Percentiles rank a stretch among this genome's conserved stretches.
Conservation (phyloP, 495 filamentous ascomycete genomes). For the Lophiotrema nucula region DNA sequence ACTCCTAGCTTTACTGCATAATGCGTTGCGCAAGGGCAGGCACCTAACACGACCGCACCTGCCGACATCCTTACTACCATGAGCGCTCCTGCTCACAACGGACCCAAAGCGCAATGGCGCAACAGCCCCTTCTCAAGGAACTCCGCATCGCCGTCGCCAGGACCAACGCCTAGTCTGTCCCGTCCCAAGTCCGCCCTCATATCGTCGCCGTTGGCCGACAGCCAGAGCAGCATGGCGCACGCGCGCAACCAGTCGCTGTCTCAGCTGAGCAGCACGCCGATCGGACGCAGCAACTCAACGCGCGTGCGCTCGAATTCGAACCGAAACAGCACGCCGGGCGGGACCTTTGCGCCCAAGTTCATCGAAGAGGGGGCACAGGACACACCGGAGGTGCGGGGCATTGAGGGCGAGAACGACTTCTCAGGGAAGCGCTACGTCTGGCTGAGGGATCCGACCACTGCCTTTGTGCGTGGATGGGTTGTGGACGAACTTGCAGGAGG, state of each 20-base stretch:
- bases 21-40: conserved; percentile 5
- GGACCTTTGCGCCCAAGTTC: conserved; percentile 92
- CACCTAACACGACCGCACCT: conserved; percentile 15
- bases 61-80: conserved; percentile 34
- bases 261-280: conserved; percentile 41
- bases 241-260: conserved; percentile 59
- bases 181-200: conserved; percentile 75
- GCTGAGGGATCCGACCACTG: conserved; percentile 79
- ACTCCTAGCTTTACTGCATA: conserved; percentile 1
- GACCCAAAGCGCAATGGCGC: conserved; percentile 57
- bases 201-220: conserved; percentile 50
- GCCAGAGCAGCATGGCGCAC: conserved; percentile 49
- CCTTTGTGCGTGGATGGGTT: conserved; percentile 90
- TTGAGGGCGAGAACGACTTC: conserved; percentile 96
- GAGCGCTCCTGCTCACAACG: conserved; percentile 45
- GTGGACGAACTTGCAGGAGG: conserved; percentile 71
- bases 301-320: conserved; percentile 63
- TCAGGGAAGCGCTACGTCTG: conserved; percentile 99
- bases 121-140: conserved; percentile 72
- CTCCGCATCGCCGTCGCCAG: conserved; percentile 62
- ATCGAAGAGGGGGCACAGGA: conserved; percentile 80
- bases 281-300: conserved; percentile 42
- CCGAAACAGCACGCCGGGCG: conserved; percentile 52
- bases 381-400: conserved; percentile 67
- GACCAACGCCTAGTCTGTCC: conserved; percentile 49